A percentile compares a stretch with the other conserved stretches of the same genome.
Evolutionary conservation across 1,284 basidiomycete species (phyloP).

Genomic region (Fomes fomentarius): DNA sequence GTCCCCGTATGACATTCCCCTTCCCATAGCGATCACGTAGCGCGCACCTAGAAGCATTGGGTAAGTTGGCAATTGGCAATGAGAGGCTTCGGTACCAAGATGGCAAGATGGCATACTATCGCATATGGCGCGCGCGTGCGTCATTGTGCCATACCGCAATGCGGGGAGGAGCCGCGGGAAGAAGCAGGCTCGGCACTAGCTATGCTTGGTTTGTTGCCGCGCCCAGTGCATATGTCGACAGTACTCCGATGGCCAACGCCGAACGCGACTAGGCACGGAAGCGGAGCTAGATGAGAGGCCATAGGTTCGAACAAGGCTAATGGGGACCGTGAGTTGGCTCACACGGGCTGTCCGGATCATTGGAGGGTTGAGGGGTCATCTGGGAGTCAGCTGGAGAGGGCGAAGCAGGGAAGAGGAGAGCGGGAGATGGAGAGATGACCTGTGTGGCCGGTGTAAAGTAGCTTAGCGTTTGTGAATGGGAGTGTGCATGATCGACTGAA

Average conservation of each 20-base stretch:
- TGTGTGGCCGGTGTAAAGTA: conserved; percentile 10
- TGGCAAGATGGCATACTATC: conserved; percentile 12
- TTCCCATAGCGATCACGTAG: neutral
- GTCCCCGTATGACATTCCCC: neutral
- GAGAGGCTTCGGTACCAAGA: neutral
- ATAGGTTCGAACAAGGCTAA: conserved; percentile 20
- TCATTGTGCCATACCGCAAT: neutral
- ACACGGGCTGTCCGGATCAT: conserved; percentile 18
- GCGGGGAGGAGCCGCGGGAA: neutral
- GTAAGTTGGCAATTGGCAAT: neutral
- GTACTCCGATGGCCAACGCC: neutral
- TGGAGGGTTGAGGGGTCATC: conserved; percentile 11
- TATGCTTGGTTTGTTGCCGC: conserved; percentile 13
- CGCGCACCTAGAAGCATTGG: neutral
- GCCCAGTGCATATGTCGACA: neutral
- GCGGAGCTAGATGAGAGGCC: conserved; percentile 4
- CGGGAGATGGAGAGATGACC: neutral
- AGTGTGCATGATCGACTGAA: conserved; percentile 16
- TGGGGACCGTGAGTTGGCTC: conserved; percentile 16
- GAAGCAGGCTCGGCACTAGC: conserved; percentile 1
- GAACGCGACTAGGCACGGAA: conserved; percentile 11
- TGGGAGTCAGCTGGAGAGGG: conserved; percentile 21
- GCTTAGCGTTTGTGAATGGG: conserved; percentile 16
- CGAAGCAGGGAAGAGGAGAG: conserved; percentile 11
- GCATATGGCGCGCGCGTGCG: neutral